Evolutionary conservation across 345 rosid species (phyloP).

Genomic region (Brassica nigra): DNA sequence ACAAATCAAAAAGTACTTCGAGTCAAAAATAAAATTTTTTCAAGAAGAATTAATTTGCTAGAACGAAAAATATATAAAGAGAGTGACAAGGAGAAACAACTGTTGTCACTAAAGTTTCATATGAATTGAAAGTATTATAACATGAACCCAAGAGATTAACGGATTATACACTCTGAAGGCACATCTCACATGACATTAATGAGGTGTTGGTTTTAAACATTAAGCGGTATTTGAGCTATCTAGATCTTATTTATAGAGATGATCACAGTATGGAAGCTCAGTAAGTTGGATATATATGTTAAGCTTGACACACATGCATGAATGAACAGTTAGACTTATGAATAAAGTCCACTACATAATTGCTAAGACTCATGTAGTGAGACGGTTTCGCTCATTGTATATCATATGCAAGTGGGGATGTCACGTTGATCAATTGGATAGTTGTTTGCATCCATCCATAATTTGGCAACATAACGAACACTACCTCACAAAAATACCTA

Average conservation of each 20-base stretch:
- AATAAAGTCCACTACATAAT: neutral
- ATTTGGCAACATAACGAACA: neutral
- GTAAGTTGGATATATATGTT: neutral
- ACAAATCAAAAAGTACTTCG: neutral
- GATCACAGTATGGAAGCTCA: neutral
- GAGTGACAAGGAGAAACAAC: neutral
- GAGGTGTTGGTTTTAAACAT: neutral
- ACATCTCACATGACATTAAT: neutral
- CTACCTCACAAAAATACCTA: neutral
- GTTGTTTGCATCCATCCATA: neutral
- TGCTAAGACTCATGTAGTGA: neutral
- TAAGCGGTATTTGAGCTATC: neutral
- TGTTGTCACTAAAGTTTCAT: neutral
- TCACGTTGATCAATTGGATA: neutral
- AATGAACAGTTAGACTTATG: neutral
- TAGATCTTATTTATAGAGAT: neutral
- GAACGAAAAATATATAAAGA: neutral
- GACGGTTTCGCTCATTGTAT: neutral
- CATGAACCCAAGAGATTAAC: neutral
- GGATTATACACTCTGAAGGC: neutral
- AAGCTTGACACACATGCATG: neutral
- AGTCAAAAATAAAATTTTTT: neutral
- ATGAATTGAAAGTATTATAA: neutral
- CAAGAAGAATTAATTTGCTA: neutral
- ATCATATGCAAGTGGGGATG: neutral